Conservation (phyloP, 768 basidiomycete genomes). For the Russula sp. region DNA sequence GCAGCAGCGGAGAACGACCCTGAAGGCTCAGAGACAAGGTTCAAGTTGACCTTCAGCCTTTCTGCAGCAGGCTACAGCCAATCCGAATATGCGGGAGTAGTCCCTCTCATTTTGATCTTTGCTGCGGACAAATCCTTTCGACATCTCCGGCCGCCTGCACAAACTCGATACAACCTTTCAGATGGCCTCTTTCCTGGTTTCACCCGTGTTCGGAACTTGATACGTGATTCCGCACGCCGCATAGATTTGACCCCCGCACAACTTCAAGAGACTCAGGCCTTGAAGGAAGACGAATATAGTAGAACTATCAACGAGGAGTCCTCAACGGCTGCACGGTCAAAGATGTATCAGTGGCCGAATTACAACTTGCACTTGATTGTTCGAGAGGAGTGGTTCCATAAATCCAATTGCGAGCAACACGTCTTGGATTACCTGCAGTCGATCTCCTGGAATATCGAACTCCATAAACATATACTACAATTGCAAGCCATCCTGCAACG, state of each 20-base stretch:
- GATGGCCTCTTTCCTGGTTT: not conserved
- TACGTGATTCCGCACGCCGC: not conserved
- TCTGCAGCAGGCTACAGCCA: slow-evolving; percentile 4
- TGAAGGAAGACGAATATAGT: not conserved
- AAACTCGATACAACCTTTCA: not conserved
- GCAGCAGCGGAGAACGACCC: not conserved
- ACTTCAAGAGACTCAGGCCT: not conserved
- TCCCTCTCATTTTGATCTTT: not conserved
- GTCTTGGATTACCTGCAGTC: not conserved
- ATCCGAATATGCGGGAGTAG: not conserved
- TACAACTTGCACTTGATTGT: not conserved
- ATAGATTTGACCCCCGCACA: not conserved
- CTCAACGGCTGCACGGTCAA: not conserved
- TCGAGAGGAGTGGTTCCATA: not conserved
- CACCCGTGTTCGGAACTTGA: too few species aligned
- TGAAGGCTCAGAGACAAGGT: not conserved
- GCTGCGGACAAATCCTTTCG: not conserved
- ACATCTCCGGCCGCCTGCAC: not conserved
- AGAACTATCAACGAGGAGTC: not conserved
- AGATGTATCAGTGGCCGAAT: not conserved
- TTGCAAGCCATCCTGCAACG: not conserved
- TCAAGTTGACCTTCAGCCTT: not conserved
- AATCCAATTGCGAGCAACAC: not conserved
- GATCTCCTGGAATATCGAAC: not conserved
- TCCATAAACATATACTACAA: slow-evolving; percentile 1